Percentiles rank a stretch among this genome's conserved stretches.
phyloP scores from a whole-genome alignment of 306 rosid genomes.

The Fagus crenata region DNA sequence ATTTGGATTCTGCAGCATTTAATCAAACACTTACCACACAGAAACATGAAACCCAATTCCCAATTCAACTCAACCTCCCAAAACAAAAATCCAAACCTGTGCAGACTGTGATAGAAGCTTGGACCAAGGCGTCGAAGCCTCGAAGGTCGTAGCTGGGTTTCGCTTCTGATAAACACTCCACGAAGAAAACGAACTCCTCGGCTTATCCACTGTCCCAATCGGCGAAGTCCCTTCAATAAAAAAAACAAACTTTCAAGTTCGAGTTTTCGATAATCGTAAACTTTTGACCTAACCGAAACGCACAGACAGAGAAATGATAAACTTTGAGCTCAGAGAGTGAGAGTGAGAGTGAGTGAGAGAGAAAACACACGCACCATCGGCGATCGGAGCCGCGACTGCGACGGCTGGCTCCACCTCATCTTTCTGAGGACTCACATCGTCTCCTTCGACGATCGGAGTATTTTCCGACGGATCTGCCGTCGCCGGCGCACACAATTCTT shows the following conservation, averaged over 20 bases:
- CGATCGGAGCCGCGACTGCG: slow-evolving; percentile 60
- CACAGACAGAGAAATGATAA: not conserved
- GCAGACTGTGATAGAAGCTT: slow-evolving; percentile 78
- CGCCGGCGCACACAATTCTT: slow-evolving; percentile 55
- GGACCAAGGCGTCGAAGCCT: slow-evolving; percentile 71
- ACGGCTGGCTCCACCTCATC: slow-evolving; percentile 54
- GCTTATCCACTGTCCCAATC: slow-evolving; percentile 52
- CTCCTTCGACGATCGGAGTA: slow-evolving; percentile 52
- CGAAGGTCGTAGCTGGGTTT: slow-evolving; percentile 41
- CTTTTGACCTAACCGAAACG: not conserved
- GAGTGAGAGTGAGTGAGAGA: not conserved
- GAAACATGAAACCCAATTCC: slow-evolving; percentile 12
- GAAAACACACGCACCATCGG: slow-evolving; percentile 59
- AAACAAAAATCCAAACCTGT: slow-evolving; percentile 49
- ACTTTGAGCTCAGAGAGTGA: not conserved
- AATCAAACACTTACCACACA: slow-evolving; percentile 1
- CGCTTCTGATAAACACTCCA: slow-evolving; percentile 64
- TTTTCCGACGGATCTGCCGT: slow-evolving; percentile 66
- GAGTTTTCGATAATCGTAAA: not conserved
- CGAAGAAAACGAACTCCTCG: slow-evolving; percentile 50
- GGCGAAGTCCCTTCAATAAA: slow-evolving; percentile 63
- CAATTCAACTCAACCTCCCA: slow-evolving; percentile 3
- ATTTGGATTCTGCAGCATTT: slow-evolving; percentile 63
- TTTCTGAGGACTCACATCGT: slow-evolving; percentile 45
- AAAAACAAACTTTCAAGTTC: slow-evolving; percentile 23